Conservation (phyloP, 2,329 filamentous ascomycete species). For the Paecilomyces dactylethromorphus region DNA sequence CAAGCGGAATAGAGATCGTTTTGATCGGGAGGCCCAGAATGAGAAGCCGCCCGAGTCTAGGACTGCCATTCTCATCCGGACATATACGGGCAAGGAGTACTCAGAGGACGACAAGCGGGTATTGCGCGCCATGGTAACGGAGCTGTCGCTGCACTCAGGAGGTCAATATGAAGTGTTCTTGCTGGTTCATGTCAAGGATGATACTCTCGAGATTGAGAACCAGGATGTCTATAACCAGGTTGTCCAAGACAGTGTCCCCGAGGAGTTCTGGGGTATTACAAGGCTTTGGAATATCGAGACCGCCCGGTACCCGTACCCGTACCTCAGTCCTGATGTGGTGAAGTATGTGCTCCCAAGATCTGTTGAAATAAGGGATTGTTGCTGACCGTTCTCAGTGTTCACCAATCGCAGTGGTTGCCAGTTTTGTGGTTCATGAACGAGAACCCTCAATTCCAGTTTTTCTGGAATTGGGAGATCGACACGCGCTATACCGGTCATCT, state of each 20-base stretch:
- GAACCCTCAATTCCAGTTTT: conserved; percentile 58
- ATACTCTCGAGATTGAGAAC: conserved; percentile 60
- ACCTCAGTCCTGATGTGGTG: conserved; percentile 6
- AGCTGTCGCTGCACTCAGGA: conserved; percentile 68
- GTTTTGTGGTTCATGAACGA: conserved; percentile 13
- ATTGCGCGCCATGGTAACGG: conserved; percentile 74
- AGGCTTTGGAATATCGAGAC: conserved; percentile 22
- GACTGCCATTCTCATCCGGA: conserved; percentile 69
- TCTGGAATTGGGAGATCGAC: conserved; percentile 68
- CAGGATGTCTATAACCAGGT: conserved; percentile 1
- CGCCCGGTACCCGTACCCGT: conserved; percentile 6
- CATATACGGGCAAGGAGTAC: conserved; percentile 76
- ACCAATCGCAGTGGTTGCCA: conserved; percentile 4
- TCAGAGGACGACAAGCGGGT: conserved; percentile 74
- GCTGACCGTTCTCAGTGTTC: conserved; percentile 4
- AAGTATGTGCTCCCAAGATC: conserved; percentile 2
- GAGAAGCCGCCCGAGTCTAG: background rate
- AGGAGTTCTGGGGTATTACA: conserved; percentile 29
- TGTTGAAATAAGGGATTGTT: background rate
- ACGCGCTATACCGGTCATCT: conserved; percentile 59
- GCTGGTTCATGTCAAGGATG: conserved; percentile 75
- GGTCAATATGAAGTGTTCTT: conserved; percentile 81
- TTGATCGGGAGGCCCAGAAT: conserved; percentile 21
- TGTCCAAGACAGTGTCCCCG: conserved; percentile 16
- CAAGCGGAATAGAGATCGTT: conserved; percentile 61